A percentile compares a stretch with the other conserved stretches of the same genome.
These are phyloP conservation scores for Stromatinia cepivora DNA, from an alignment of 2,329 filamentous ascomycete genomes.

Conservation along the genomic window DNA sequence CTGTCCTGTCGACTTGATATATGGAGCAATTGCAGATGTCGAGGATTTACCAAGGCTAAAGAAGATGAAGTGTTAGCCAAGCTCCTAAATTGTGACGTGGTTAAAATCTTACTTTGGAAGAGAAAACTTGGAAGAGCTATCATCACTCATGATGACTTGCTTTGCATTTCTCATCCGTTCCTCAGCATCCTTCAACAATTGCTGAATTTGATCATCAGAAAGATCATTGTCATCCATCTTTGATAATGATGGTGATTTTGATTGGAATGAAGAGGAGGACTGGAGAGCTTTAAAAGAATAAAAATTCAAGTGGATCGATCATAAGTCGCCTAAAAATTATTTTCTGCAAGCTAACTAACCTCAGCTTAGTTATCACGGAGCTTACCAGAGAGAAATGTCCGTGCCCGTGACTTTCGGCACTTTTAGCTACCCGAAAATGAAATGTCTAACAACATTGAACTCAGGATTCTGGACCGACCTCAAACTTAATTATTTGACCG, in stretches of 20 bases:
- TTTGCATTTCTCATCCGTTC: constrained; percentile 51
- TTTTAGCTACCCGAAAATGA: not conserved
- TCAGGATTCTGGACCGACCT: no score
- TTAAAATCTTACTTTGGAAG: constrained; percentile 22
- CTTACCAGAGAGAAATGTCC: not conserved
- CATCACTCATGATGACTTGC: constrained; percentile 20
- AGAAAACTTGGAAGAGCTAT: constrained; percentile 22
- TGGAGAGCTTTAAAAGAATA: constrained; percentile 14
- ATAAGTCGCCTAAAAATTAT: constrained; percentile 20
- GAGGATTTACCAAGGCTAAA: constrained; percentile 17
- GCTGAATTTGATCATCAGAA: constrained; percentile 62
- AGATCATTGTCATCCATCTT: constrained; percentile 47
- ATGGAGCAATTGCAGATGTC: constrained; percentile 47
- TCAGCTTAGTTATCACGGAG: constrained; percentile 10
- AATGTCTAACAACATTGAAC: not conserved
- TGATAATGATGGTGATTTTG: constrained; percentile 1
- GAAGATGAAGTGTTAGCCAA: not conserved
- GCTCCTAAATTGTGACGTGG: not conserved
- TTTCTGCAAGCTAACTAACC: constrained; percentile 3
- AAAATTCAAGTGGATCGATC: constrained; percentile 19
- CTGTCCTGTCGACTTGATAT: constrained; percentile 53
- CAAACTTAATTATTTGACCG: not conserved
- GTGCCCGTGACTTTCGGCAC: not conserved
- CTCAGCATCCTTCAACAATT: constrained; percentile 64
- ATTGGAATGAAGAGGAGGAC: not conserved